These are phyloP conservation scores for Daedaleopsis nitida DNA, from an alignment of 768 basidiomycete species.

Conservation along the genomic window DNA sequence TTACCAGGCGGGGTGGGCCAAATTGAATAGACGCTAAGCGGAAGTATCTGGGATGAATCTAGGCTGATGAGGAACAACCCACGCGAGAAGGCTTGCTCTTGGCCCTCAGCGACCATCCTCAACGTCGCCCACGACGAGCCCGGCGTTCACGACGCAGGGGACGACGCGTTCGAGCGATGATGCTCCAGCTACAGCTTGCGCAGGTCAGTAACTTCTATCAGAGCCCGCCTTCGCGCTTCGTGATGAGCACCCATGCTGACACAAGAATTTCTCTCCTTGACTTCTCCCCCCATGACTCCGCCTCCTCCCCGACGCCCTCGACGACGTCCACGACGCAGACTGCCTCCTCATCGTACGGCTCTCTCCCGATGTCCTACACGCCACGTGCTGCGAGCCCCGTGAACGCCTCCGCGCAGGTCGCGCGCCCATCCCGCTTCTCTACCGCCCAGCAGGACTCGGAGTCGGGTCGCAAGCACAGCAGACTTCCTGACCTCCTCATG, in stretches of 20 bases:
- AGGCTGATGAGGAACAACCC: not conserved
- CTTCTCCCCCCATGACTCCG: slow-evolving; percentile 8
- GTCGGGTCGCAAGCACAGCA: slow-evolving; percentile 14
- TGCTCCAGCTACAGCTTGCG: slow-evolving; percentile 21
- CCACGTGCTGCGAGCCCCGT: slow-evolving; percentile 6
- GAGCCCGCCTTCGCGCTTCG: slow-evolving; percentile 18
- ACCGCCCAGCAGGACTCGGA: slow-evolving; percentile 10
- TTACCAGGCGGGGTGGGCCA: slow-evolving; percentile 7
- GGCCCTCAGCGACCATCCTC: not conserved
- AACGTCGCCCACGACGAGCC: slow-evolving; percentile 15
- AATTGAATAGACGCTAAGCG: slow-evolving; percentile 23
- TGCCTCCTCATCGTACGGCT: slow-evolving; percentile 15
- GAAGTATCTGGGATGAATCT: slow-evolving; percentile 10
- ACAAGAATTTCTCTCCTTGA: slow-evolving; percentile 12
- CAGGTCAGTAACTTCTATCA: slow-evolving; percentile 23
- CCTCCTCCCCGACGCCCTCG: slow-evolving; percentile 2
- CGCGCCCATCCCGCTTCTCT: slow-evolving; percentile 9
- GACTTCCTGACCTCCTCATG: slow-evolving; percentile 21
- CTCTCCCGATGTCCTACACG: slow-evolving; percentile 6
- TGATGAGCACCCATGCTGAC: slow-evolving; percentile 22
- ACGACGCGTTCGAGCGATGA: slow-evolving; percentile 8
- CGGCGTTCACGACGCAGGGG: slow-evolving; percentile 4
- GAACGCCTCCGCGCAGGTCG: slow-evolving; percentile 8
- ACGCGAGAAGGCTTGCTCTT: not conserved
- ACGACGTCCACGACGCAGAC: slow-evolving; percentile 7